Evolutionary conservation across 192 early-diverging fungal genomes (phyloP), one percentile per base, ranked within the genome.

Genomic region (Thamnidium elegans): DNA sequence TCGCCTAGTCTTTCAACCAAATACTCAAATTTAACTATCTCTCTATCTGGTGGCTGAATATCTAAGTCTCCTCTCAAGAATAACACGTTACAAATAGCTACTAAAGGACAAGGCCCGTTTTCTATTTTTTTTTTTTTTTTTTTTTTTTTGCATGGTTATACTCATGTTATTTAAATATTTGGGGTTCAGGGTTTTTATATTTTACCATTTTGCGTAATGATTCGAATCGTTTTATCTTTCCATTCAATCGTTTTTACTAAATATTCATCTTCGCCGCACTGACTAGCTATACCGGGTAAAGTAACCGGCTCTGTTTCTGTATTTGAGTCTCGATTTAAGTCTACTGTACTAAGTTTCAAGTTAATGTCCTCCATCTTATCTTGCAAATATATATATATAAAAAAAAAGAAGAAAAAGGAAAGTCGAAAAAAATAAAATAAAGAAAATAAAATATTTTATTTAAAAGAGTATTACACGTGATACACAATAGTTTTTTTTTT

Each of bases 71-170:
- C 86, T 8, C 85, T 77, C 11, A 98, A 78, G 14, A 92, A 70
- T 21, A 98, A 79, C 7, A 89, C 89, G 71, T 98, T 98, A 73
- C 82, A 80, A 7, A 97, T 78, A 13, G 92, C 90, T 4, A 95
- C 74, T 43, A 97, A 68, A 15, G 95, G 95, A 71, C 95, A 97
- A 0, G 95, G 95, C 0, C 95, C 95, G 71, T 97, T 97, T 56
- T 85, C 87, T 83, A 79, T 9, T 31, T 47, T 4, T 15, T 6
- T n/a, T n/a, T n/a, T n/a, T n/a, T n/a, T n/a, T n/a, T n/a, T n/a
- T n/a, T n/a, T n/a, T n/a, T n/a, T n/a, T n/a, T n/a, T n/a, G n/a
- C 15, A 21, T 11, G 45, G 26, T 26, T 26, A 26, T 26, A 26
- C 26, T 26, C 26, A 26, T 26, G 26, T 26, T 26, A 26, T 3